Percentiles rank a stretch among this genome's conserved stretches.
phyloP scores from a whole-genome alignment of 2,329 filamentous ascomycete species.

The Ciborinia camelliae region DNA sequence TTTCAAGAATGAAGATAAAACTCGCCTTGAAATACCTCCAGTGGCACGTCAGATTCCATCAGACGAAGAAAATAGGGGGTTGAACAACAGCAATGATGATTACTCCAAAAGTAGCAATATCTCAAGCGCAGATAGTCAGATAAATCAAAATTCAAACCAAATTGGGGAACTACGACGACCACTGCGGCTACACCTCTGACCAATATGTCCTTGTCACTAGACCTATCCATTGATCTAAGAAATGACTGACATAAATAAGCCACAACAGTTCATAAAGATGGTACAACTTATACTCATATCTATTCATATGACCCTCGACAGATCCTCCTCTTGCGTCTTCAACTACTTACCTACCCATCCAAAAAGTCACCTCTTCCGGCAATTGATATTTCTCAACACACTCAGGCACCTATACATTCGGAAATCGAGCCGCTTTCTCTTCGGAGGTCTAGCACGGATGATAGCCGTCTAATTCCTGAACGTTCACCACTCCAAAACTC shows the following conservation, averaged over 20 bases:
- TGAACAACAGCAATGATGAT: constrained; percentile 13
- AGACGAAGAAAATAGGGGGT: background rate
- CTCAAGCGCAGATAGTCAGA: constrained; percentile 18
- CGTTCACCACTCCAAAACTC: constrained; percentile 18
- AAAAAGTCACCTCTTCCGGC: constrained; percentile 3
- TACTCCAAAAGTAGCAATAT: constrained; percentile 19
- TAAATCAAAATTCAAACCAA: constrained; percentile 1
- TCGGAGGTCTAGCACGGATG: constrained; percentile 12
- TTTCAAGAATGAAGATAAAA: constrained; percentile 16
- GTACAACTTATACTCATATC: constrained; percentile 10
- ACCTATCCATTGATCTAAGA: no score
- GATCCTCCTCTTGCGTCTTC: constrained; percentile 16
- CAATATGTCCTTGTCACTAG: background rate
- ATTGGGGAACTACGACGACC: constrained; percentile 10
- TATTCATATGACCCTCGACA: constrained; percentile 15
- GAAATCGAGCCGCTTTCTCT: background rate
- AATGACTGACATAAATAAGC: constrained; percentile 10
- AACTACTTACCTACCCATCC: constrained; percentile 12
- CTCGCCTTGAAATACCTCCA: background rate
- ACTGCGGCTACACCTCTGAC: constrained; percentile 15
- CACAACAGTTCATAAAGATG: constrained; percentile 16
- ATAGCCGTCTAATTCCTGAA: constrained; percentile 16
- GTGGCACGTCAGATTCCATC: background rate
- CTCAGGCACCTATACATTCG: background rate
- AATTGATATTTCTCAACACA: background rate